Evolutionary conservation across 768 basidiomycete genomes (phyloP).

Genomic region (Naganishia onofrii): DNA sequence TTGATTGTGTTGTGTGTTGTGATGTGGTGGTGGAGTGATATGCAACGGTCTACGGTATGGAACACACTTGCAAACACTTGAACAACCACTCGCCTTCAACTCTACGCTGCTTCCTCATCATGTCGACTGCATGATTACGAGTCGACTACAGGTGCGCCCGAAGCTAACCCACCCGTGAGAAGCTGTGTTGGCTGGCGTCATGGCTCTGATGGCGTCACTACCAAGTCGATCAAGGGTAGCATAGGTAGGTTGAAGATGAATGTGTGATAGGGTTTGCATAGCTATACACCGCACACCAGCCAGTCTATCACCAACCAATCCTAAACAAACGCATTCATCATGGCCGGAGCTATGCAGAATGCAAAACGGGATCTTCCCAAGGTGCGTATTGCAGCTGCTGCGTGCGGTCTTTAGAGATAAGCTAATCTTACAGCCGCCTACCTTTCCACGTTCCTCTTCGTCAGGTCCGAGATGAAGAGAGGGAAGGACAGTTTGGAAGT

Average conservation of each 20-base stretch:
- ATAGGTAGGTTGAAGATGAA: background rate
- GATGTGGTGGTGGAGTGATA: background rate
- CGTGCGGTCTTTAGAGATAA: background rate
- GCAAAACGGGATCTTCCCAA: conserved; percentile 82
- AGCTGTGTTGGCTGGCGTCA: background rate
- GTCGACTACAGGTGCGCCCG: conserved; percentile 16
- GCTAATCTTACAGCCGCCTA: background rate
- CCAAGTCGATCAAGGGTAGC: background rate
- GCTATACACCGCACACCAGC: conserved; percentile 43
- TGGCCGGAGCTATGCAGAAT: conserved; percentile 87
- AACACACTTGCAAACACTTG: background rate
- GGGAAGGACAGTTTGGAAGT: conserved; percentile 61
- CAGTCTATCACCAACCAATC: background rate
- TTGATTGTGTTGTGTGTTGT: conserved; percentile 2
- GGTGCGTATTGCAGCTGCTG: conserved; percentile 36
- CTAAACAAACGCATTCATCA: background rate
- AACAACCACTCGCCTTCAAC: conserved; percentile 8
- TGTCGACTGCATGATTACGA: conserved; percentile 56
- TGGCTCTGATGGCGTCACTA: background rate
- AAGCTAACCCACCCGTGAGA: background rate
- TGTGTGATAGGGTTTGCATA: background rate
- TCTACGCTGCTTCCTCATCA: conserved; percentile 54
- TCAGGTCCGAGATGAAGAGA: conserved; percentile 79
- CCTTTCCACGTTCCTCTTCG: background rate
- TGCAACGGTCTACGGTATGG: background rate